Conservation (phyloP, 805 yeast species). For the Starmerella kuoi region DNA sequence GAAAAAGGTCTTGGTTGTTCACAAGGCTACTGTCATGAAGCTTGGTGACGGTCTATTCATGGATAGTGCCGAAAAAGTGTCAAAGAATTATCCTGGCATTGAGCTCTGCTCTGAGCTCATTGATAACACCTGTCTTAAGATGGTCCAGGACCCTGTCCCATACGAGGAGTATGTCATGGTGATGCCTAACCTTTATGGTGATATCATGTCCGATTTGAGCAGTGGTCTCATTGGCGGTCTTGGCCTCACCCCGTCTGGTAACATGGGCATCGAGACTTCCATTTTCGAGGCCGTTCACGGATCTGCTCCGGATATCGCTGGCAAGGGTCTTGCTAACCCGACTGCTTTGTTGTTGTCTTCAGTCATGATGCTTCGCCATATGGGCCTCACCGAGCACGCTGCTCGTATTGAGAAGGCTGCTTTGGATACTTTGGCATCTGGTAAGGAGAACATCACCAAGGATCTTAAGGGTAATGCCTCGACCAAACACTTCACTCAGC, state of each 20-base stretch:
- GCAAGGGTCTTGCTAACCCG: constrained; percentile 98
- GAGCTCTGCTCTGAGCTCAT: constrained; percentile 73
- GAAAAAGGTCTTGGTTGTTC: constrained; percentile 85
- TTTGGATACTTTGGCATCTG: constrained; percentile 77
- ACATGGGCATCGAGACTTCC: constrained; percentile 96
- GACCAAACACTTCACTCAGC: constrained; percentile 79
- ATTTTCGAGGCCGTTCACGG: constrained; percentile 99
- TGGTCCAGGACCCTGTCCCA: constrained; percentile 77
- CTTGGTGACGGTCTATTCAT: constrained; percentile 95
- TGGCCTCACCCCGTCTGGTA: constrained; percentile 97
- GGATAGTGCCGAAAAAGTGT: constrained; percentile 77
- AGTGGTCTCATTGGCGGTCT: constrained; percentile 97
- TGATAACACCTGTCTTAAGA: constrained; percentile 87
- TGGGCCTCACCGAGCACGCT: constrained; percentile 76
- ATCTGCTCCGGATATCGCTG: constrained; percentile 99
- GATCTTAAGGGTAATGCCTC: constrained; percentile 89
- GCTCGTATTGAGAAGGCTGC: constrained; percentile 82
- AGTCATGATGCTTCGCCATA: constrained; percentile 98
- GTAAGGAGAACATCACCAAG: constrained; percentile 90
- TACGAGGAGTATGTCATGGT: constrained; percentile 88
- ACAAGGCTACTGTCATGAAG: constrained; percentile 98
- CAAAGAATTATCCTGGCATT: constrained; percentile 84
- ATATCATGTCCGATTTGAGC: constrained; percentile 93
- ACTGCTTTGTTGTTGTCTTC: constrained; percentile 92
- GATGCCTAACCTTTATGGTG: constrained; percentile 99